Evolutionary conservation across 371 early-diverging fungal species (phyloP).

Genomic region (Rhizomucor miehei): DNA sequence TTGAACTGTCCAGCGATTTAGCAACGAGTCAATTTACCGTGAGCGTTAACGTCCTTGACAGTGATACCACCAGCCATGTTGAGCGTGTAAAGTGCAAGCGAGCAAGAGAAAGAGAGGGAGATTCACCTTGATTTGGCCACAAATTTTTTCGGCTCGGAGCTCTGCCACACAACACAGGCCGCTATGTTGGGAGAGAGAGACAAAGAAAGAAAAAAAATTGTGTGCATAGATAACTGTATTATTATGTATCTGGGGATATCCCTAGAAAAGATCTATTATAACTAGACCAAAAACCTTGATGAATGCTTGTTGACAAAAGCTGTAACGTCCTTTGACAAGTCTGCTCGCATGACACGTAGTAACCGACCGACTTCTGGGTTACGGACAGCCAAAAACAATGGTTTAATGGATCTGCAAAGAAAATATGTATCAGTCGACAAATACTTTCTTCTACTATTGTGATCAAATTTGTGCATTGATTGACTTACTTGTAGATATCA

Average conservation of each 20-base stretch:
- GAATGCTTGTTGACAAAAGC: no score
- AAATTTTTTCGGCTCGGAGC: no score
- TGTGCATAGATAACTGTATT: no score
- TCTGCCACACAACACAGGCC: no score
- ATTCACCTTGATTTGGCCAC: no score
- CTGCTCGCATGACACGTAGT: slow-evolving; percentile 28
- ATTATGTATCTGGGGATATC: no score
- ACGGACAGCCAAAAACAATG: slow-evolving; percentile 74
- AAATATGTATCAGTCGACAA: not conserved
- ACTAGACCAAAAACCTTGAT: no score
- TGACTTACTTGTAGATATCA: slow-evolving; percentile 72
- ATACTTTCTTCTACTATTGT: no score
- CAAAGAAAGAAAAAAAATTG: no score
- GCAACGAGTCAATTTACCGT: slow-evolving; percentile 45
- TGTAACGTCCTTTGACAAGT: slow-evolving; percentile 30
- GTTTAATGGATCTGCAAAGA: slow-evolving; percentile 70
- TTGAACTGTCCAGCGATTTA: not conserved
- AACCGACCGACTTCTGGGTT: slow-evolving; percentile 40
- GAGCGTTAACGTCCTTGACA: slow-evolving; percentile 96
- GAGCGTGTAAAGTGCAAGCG: not conserved
- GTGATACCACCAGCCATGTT: slow-evolving; percentile 78
- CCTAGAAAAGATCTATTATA: no score
- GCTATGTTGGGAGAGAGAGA: no score
- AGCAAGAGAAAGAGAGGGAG: slow-evolving; percentile 4
- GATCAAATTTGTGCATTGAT: not conserved